phyloP scores from a whole-genome alignment of 345 rosid genomes.

The Corchorus capsularis region DNA sequence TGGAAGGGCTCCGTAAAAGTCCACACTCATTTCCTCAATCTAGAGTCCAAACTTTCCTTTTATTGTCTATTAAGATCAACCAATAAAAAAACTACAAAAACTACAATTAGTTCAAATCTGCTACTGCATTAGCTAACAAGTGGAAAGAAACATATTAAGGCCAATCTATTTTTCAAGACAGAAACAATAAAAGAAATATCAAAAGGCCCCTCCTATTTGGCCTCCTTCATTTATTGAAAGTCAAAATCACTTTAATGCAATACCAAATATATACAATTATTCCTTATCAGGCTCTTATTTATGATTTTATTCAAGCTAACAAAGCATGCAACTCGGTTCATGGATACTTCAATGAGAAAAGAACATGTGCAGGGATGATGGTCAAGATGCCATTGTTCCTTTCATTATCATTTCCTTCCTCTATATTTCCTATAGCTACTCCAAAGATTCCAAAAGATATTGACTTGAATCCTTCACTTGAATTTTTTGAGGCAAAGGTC shows the following conservation, averaged over 20 bases:
- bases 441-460: background rate
- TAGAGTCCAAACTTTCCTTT: background rate
- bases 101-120: background rate
- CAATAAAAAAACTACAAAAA: background rate
- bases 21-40: background rate
- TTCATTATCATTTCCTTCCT: background rate
- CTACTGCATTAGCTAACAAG: background rate
- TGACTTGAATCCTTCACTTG: background rate
- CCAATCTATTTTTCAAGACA: background rate
- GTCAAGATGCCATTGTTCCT: background rate
- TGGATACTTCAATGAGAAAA: background rate
- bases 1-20: background rate
- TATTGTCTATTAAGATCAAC: background rate
- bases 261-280: background rate
- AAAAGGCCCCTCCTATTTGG: background rate
- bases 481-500: background rate
- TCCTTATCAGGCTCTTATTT: background rate
- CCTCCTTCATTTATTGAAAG: background rate
- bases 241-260: background rate
- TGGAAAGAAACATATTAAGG: background rate
- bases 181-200: background rate
- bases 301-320: background rate
- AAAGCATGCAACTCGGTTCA: background rate
- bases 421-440: background rate
- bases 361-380: background rate